Evolutionary conservation across 352 stramenopile genomes (phyloP).

Genomic region (Phytopythium helicoides): DNA sequence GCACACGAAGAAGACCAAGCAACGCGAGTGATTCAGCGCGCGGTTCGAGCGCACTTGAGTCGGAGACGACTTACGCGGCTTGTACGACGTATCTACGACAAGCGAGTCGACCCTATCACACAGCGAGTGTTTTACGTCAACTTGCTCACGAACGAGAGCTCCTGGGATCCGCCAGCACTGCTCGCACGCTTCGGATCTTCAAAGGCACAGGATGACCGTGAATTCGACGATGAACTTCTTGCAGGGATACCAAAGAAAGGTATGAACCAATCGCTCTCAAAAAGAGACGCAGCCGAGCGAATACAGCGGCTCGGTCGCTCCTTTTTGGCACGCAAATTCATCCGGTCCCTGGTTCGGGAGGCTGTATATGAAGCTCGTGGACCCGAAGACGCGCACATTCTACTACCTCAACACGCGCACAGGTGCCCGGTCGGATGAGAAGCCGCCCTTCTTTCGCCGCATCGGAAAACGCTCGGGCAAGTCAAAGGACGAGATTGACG

Average conservation of each 20-base stretch:
- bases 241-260: conserved; percentile 1
- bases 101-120: conserved; percentile 57
- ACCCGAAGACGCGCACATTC: conserved; percentile 39
- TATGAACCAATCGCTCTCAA: conserved; percentile 8
- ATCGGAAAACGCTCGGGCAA: conserved; percentile 2
- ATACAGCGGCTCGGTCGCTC: conserved; percentile 49
- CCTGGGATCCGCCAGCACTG: conserved; percentile 50
- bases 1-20: conserved; percentile 56
- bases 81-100: conserved; percentile 46
- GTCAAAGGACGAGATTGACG: background rate
- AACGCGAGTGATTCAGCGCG: conserved; percentile 41
- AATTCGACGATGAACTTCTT: background rate
- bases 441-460: conserved; percentile 45
- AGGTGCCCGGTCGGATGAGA: conserved; percentile 31
- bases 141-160: conserved; percentile 55
- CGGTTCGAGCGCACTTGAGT: conserved; percentile 34
- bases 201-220: background rate
- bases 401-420: conserved; percentile 71
- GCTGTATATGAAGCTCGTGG: conserved; percentile 81
- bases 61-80: conserved; percentile 34
- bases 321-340: conserved; percentile 31
- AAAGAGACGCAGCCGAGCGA: conserved; percentile 32
- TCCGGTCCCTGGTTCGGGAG: conserved; percentile 50
- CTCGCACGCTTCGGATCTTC: conserved; percentile 33
- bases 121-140: conserved; percentile 72